phyloP scores from a whole-genome alignment of 805 yeast species.

The Saturnispora quitensis region DNA sequence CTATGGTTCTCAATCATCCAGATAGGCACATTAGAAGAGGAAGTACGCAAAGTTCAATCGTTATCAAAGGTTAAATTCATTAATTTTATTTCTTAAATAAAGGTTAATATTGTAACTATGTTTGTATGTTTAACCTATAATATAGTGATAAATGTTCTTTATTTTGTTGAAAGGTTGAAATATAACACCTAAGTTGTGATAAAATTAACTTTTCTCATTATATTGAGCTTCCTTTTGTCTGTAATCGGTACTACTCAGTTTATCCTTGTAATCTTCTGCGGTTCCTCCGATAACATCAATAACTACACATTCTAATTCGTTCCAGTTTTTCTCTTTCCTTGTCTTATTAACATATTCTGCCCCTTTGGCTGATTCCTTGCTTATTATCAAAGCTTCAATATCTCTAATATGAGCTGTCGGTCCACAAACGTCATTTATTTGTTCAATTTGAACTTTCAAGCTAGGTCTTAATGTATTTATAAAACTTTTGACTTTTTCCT shows the following conservation, averaged over 20 bases:
- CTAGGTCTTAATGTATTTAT: constrained; percentile 38
- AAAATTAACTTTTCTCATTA: neutral
- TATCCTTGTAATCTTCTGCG: constrained; percentile 45
- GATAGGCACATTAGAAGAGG: constrained; percentile 61
- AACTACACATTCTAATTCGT: constrained; percentile 39
- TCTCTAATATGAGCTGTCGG: constrained; percentile 74
- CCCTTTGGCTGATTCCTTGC: constrained; percentile 71
- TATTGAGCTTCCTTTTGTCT: constrained; percentile 35
- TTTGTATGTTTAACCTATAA: neutral
- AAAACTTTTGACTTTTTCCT: constrained; percentile 38
- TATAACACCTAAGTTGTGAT: neutral
- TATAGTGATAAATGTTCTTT: neutral
- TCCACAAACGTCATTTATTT: constrained; percentile 83
- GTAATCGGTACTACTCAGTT: constrained; percentile 77
- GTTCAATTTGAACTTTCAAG: constrained; percentile 41
- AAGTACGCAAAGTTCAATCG: constrained; percentile 48
- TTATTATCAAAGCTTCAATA: constrained; percentile 73
- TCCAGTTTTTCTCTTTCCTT: constrained; percentile 49
- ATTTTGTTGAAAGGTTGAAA: neutral
- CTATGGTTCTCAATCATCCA: constrained; percentile 78
- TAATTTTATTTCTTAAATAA: neutral
- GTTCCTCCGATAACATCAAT: constrained; percentile 60
- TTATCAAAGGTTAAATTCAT: constrained; percentile 33
- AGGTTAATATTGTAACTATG: neutral
- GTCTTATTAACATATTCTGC: constrained; percentile 62